Evolutionary conservation across 805 yeast species (phyloP).

Genomic region (Pichia insulana): DNA sequence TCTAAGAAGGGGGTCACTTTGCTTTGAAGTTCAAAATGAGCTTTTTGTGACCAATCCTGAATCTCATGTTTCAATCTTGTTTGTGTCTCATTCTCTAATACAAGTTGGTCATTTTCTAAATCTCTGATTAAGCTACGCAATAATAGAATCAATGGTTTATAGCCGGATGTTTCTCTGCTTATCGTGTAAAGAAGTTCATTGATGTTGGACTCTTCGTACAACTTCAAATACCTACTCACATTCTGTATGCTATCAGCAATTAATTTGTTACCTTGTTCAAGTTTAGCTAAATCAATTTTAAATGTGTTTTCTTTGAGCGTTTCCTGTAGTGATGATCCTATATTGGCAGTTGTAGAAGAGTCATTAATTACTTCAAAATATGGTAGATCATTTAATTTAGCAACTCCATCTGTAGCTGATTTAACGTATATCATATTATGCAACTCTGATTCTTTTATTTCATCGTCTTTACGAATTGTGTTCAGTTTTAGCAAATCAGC

Average conservation of each 20-base stretch:
- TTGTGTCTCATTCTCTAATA: conserved; percentile 5
- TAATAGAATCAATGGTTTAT: conserved; percentile 21
- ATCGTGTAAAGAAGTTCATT: conserved; percentile 21
- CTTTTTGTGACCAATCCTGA: conserved; percentile 25
- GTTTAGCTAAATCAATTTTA: conserved; percentile 20
- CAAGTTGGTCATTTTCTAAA: background rate
- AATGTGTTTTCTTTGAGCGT: conserved; percentile 2
- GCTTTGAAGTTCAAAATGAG: conserved; percentile 30
- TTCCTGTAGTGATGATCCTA: conserved; percentile 3
- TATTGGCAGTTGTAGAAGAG: background rate
- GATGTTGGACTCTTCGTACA: conserved; percentile 23
- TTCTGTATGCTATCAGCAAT: conserved; percentile 21
- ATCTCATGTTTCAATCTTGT: conserved; percentile 17
- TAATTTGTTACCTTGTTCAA: conserved; percentile 23
- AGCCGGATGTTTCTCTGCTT: conserved; percentile 24
- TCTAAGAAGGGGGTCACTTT: conserved; percentile 25
- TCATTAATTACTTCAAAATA: conserved; percentile 19
- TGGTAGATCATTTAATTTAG: conserved; percentile 22
- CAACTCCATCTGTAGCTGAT: conserved; percentile 15
- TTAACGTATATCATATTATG: conserved; percentile 26
- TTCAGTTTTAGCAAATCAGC: conserved; percentile 10
- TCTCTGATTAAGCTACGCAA: conserved; percentile 22
- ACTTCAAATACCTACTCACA: conserved; percentile 20
- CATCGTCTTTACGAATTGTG: background rate
- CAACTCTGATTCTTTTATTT: conserved; percentile 13